Base-by-base conservation (phyloP, 768 basidiomycete genomes). In the Tephrocybe sp. region DNA sequence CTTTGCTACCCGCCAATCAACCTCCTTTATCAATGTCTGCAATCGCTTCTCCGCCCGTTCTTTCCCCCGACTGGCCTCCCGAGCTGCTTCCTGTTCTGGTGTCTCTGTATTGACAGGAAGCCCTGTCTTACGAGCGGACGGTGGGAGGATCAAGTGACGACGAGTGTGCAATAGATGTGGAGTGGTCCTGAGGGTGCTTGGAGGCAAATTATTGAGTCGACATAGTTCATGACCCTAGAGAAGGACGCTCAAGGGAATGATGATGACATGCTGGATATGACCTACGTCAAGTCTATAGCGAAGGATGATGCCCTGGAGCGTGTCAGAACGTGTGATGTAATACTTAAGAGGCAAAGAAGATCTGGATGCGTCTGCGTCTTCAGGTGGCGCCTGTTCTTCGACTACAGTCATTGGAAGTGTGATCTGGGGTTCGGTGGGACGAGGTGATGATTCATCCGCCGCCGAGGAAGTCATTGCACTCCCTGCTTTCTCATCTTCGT, bases 111-210 rank as follows among this genome's bases (percentile, higher is more conserved):
- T 56, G 28, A 53, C 56, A 53, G 56, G 56, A 52, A 49, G 34
- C 37, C 57, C 40, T 24, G 57, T 58, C 12, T 57, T 66, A 45
- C 63, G 67, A 4, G 69, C 61, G 16, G 71, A 71, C 2, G 75
- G 68, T 1, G 86, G 86, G 9, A 89, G 69, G 13, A 71, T 61
- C 49, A 90, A 64, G 52, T 69, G 78, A 1, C 72, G 68, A 5
- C 87, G 80, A 1, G 87, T 89, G 63, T 89, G 87, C 13, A 90
- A 70, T 7, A 90, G 69, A 59, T 89, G 86, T 5, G 89, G 88
- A 0, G 82, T 89, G 0, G 84, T 88, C 49, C 70, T 78, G 16
- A 90, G 66, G 3, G 85, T 82, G 58, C 77, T 85, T 5, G 72
- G 66, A 0, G 87, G 84, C 11, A 91, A 75, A 36, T 75, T 77